Base-by-base conservation (phyloP, 129 eudicot genomes). In the Lactuca sativa region DNA sequence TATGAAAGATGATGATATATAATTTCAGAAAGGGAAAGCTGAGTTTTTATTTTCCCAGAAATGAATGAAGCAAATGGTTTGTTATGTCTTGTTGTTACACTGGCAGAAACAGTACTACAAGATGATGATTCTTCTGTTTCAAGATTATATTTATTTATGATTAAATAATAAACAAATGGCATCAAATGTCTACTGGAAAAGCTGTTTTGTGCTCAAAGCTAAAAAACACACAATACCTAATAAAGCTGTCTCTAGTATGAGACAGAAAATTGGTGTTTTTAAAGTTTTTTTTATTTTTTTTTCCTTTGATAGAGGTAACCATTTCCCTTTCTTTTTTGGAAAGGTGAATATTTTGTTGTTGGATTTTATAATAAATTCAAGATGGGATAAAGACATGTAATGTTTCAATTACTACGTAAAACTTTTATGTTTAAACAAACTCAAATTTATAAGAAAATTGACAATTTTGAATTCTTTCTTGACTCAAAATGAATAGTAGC, bases 251-350 rank as follows among this genome's bases (percentile, higher is more conserved):
- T 30, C 52, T 59, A 67, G 49, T 11, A 74, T 56, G 73, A 68
- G 75, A 68, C 70, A 76, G 80, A 68, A 76, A 76, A 48, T 76
- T 76, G 75, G 69, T 64, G 62, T 34, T 68, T 76, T 76, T 76
- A 68, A 76, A 73, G 70, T 59, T 52, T 12, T 15, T 63, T 53
- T 64, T 73, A 48, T 41, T 54, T 54, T 16, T 15, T 25, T 52
- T 9, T 37, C 18, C 4, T 54, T 53, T 67, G 31, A 31, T 9
- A 38, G 17, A 40, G 44, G 44, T 40, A 40, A 40, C 44, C 44
- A 16, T 63, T 8, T 25, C 44, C 10, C 9, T 63, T 8, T 25
- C 38, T 57, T 25, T 58, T 60, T 14, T 33, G 44, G 44, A 40
- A 40, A 40, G 44, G 1, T 40, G 9, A 40, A 40, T 5, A 5